phyloP scores from a whole-genome alignment of 768 basidiomycete species.

The Rhodotorula diobovata region DNA sequence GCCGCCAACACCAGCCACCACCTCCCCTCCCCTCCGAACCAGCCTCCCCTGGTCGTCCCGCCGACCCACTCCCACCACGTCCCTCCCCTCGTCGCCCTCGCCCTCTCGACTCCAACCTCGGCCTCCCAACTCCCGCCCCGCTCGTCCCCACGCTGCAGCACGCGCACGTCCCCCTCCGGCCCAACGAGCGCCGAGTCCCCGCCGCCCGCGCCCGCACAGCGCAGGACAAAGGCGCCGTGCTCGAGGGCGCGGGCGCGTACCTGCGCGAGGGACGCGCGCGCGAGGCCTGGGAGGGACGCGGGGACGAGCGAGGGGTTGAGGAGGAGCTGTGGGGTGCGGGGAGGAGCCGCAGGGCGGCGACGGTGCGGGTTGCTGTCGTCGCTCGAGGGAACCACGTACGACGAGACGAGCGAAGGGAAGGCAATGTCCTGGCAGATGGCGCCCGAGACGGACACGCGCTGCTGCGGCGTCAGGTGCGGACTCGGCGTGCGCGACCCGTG shows the following conservation, averaged over 20 bases:
- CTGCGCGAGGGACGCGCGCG: conserved; percentile 6
- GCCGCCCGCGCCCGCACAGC: conserved; percentile 9
- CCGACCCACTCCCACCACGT: not conserved
- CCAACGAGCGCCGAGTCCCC: not conserved
- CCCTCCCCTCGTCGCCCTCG: not conserved
- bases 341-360: too few species aligned
- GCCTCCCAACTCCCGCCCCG: not conserved
- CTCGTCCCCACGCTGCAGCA: not conserved
- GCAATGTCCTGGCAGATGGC: conserved; percentile 30
- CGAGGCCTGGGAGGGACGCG: not conserved
- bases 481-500: not conserved
- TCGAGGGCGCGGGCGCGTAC: conserved; percentile 17
- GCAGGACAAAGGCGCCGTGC: conserved; percentile 11
- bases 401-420: conserved; percentile 10
- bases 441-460: conserved; percentile 5
- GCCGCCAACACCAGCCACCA: not conserved
- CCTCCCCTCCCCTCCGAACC: not conserved
- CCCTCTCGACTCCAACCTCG: not conserved
- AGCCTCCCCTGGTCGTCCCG: not conserved
- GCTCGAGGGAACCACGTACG: not conserved
- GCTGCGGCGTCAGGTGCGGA: conserved; percentile 3
- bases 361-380: not conserved
- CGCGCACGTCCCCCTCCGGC: conserved; percentile 3
- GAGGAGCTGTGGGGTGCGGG: conserved; percentile 9
- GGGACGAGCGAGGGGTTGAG: conserved; percentile 28